Evolutionary conservation across 768 basidiomycete species (phyloP).

Genomic region (Sarcodon sp.): DNA sequence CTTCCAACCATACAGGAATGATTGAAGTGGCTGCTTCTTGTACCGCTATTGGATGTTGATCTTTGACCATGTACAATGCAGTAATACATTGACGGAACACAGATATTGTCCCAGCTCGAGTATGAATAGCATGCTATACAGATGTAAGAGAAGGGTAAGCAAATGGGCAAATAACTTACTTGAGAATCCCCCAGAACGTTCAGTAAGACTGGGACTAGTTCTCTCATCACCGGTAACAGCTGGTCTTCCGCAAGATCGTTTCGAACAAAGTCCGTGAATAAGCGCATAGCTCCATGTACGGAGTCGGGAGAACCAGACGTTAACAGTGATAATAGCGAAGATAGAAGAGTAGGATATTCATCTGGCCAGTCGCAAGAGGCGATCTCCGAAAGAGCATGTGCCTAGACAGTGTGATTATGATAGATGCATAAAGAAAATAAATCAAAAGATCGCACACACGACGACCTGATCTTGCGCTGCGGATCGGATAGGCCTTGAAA

Average conservation of each 20-base stretch:
- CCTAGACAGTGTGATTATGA: constrained; percentile 31
- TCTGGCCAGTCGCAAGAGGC: constrained; percentile 95
- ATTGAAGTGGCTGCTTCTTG: constrained; percentile 72
- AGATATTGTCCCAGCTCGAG: constrained; percentile 73
- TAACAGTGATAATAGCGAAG: constrained; percentile 61
- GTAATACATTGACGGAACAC: constrained; percentile 87
- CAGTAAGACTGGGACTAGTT: constrained; percentile 79
- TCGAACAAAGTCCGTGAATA: constrained; percentile 90
- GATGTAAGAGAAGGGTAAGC: neutral
- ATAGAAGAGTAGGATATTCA: constrained; percentile 85
- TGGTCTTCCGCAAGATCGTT: constrained; percentile 92
- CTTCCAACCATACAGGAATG: constrained; percentile 85
- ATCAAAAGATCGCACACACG: constrained; percentile 42
- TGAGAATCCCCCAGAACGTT: constrained; percentile 65
- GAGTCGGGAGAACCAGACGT: constrained; percentile 59
- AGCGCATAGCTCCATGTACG: constrained; percentile 94
- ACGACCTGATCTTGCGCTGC: constrained; percentile 74
- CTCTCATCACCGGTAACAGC: constrained; percentile 80
- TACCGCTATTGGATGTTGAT: constrained; percentile 78
- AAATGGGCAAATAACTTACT: constrained; percentile 24
- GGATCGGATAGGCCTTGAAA: constrained; percentile 80
- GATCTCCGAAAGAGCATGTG: constrained; percentile 77
- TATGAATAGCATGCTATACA: constrained; percentile 65
- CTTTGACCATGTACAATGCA: constrained; percentile 91
- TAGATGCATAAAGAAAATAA: neutral